These are phyloP conservation scores for Monosporozyma aerobia DNA, from an alignment of 805 yeast species.

Conservation along the genomic window DNA sequence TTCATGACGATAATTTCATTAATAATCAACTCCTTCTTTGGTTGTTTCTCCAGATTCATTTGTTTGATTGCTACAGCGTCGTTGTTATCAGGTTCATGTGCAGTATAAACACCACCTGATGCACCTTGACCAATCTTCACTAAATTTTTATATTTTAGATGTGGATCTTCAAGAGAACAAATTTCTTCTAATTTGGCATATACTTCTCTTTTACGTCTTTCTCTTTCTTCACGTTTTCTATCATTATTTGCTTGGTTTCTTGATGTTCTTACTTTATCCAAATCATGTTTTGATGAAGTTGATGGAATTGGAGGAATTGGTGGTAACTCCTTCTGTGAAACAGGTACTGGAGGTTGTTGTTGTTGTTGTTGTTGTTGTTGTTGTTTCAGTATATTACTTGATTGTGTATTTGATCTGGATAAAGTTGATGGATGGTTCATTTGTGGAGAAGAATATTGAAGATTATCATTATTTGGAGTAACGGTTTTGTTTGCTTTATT, in stretches of 20 bases:
- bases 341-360: conserved; percentile 13
- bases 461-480: background rate
- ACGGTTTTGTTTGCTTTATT: conserved; percentile 4
- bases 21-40: conserved; percentile 87
- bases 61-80: conserved; percentile 86
- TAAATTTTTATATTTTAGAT: conserved; percentile 53
- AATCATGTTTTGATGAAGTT: background rate
- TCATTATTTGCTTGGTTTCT: background rate
- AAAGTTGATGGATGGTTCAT: conserved; percentile 2
- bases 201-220: conserved; percentile 16
- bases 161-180: conserved; percentile 82
- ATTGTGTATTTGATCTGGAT: conserved; percentile 14
- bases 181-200: conserved; percentile 56
- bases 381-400: conserved; percentile 10
- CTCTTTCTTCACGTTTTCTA: conserved; percentile 21
- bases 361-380: conserved; percentile 11
- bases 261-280: background rate
- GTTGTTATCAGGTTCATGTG: conserved; percentile 49
- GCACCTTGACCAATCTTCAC: conserved; percentile 97
- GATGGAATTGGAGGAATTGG: conserved; percentile 21
- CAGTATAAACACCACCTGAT: conserved; percentile 92
- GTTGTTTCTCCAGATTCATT: conserved; percentile 91
- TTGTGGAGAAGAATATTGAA: background rate
- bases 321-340: conserved; percentile 18
- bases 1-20: conserved; percentile 95